A percentile compares a stretch with the other conserved stretches of the same genome.
Evolutionary conservation across 1,284 basidiomycete genomes (phyloP).

Genomic region (Lentinula novae-zelandiae): DNA sequence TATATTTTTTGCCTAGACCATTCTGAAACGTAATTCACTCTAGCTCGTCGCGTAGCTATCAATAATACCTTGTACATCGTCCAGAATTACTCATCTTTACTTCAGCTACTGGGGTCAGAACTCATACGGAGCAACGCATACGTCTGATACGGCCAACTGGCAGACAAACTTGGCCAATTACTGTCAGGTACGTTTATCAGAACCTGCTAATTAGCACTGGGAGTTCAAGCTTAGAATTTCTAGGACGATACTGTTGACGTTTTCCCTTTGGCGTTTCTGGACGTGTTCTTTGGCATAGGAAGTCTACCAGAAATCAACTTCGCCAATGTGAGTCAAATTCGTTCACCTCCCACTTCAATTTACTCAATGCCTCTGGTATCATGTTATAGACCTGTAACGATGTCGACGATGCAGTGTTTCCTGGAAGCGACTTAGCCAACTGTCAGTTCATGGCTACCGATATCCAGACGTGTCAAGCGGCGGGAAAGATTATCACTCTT

Average conservation of each 20-base stretch:
- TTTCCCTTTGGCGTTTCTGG: slow-evolving; percentile 58
- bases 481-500: slow-evolving; percentile 63
- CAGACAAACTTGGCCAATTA: slow-evolving; percentile 49
- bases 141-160: slow-evolving; percentile 38
- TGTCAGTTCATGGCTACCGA: slow-evolving; percentile 52
- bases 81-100: background rate
- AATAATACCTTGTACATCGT: background rate
- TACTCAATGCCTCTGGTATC: background rate
- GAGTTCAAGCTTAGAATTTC: background rate
- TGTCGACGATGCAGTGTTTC: slow-evolving; percentile 37
- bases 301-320: slow-evolving; percentile 57
- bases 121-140: slow-evolving; percentile 51
- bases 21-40: background rate
- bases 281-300: slow-evolving; percentile 52
- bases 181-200: slow-evolving; percentile 35
- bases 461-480: slow-evolving; percentile 58
- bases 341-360: background rate
- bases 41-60: slow-evolving; percentile 28
- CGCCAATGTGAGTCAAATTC: slow-evolving; percentile 42
- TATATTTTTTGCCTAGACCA: background rate
- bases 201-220: background rate
- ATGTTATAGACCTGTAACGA: slow-evolving; percentile 45
- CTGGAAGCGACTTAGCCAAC: slow-evolving; percentile 53
- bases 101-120: slow-evolving; percentile 41
- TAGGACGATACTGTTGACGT: slow-evolving; percentile 46